Base-by-base conservation (phyloP, 108 stramenopile genomes). In the Seminavis robusta region DNA sequence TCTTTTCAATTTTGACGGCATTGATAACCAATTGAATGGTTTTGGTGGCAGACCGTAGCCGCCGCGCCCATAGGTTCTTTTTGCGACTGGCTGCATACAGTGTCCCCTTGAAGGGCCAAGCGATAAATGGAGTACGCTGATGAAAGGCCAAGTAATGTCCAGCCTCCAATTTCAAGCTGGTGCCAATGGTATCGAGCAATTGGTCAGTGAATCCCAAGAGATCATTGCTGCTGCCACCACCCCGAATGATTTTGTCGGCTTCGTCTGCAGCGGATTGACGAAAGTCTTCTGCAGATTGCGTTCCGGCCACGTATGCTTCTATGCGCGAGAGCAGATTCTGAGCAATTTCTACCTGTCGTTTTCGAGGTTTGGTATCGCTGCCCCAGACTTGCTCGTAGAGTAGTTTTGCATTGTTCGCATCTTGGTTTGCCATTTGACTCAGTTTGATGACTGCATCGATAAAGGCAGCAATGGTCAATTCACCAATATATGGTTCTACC, bases 401-500 rank as follows among this genome's bases (percentile, higher is more conserved):
- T 4, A 21, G 21, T 11, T 43, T 21, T 5, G 15, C n/a, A n/a
- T n/a, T 43, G 15, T 43, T 21, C 6, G 15, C 42, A 11, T 43
- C 42, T 6, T 6, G 6, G 6, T 43, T 16, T 16, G 42, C 17
- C n/a, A 43, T 21, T 15, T 43, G 20, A 4, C 17, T 43, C 6
- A 43, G 42, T 21, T 10, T 21, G 20, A 21, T 16, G 6, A 43
- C 5, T 21, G 6, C 23, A 21, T 43, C n/a, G 15, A 43, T 21
- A n/a, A 21, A 43, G 21, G 21, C 17, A 21, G 56, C 23, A 43
- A 43, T n/a, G 9, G 20, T 16, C 19, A 76, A 51, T 55, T 76
- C 74, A 1, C 74, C 74, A 39, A 71, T 62, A 17, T 71, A 76
- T 11, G 59, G 58, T 33, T 76, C 70, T 0, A 76, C 74, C 45